Conservation (phyloP, 2,329 filamentous ascomycete genomes). For the Cercospora canescens region DNA sequence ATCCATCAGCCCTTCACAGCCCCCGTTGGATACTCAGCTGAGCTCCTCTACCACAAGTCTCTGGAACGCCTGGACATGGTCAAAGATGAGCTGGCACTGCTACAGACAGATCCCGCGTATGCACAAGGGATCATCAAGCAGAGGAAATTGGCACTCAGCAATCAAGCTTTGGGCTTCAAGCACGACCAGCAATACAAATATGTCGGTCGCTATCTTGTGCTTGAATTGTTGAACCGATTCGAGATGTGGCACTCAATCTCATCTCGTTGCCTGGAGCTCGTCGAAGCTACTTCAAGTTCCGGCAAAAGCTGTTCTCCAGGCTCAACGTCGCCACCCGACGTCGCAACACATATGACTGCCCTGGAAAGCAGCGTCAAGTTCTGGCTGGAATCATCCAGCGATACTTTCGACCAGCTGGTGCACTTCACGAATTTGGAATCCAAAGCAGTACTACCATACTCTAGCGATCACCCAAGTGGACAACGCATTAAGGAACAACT, state of each 20-base stretch:
- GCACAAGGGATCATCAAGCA: not conserved
- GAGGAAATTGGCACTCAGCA: not conserved
- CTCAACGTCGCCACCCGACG: not conserved
- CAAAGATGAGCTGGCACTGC: slow-evolving; percentile 1
- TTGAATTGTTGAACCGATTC: not conserved
- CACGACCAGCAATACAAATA: not conserved
- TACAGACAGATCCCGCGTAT: slow-evolving; percentile 10
- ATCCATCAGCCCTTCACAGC: not conserved
- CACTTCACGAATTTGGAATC: not conserved
- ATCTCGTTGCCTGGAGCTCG: not conserved
- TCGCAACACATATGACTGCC: not conserved
- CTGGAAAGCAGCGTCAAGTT: not conserved
- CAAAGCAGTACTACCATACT: not conserved
- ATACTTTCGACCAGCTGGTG: not conserved
- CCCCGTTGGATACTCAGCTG: not conserved
- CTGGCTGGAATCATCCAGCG: not conserved
- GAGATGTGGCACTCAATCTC: slow-evolving; percentile 8
- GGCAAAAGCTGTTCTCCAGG: not conserved
- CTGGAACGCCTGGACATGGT: not conserved
- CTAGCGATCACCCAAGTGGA: not conserved
- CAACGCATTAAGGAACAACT: not conserved
- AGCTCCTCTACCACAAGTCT: not conserved
- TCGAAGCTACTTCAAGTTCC: not conserved
- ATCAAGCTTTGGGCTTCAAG: not conserved
- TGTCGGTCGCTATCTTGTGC: not conserved